Conservation (phyloP, 345 rosid species). For the Boechera stricta region DNA sequence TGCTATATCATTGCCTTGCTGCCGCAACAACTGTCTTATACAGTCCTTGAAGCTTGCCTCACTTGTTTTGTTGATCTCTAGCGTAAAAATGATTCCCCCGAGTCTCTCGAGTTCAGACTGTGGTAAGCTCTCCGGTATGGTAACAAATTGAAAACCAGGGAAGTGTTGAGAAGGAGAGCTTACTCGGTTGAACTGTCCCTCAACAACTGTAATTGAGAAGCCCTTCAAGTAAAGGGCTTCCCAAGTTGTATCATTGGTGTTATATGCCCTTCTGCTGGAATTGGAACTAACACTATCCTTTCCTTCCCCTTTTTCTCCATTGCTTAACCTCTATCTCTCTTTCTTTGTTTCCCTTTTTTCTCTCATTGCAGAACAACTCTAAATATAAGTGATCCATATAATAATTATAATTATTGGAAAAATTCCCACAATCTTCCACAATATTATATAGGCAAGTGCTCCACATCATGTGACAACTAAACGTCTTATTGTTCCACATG, state of each 20-base stretch:
- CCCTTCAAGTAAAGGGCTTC: slow-evolving; percentile 54
- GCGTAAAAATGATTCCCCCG: neutral
- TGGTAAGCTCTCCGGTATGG: slow-evolving; percentile 49
- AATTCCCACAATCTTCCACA: neutral
- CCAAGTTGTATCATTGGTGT: slow-evolving; percentile 70
- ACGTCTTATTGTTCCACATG: neutral
- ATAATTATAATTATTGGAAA: no score
- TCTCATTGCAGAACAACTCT: neutral
- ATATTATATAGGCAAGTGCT: neutral
- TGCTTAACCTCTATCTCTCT: neutral
- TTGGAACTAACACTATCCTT: slow-evolving; percentile 56
- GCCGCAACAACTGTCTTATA: neutral
- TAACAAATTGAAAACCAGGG: slow-evolving; percentile 44
- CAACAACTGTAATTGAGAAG: slow-evolving; percentile 58
- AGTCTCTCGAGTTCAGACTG: slow-evolving; percentile 3
- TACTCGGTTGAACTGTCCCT: slow-evolving; percentile 46
- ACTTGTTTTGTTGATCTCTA: neutral
- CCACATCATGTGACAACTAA: neutral
- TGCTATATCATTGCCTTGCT: neutral
- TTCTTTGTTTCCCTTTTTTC: neutral
- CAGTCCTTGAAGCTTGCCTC: neutral
- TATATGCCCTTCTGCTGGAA: slow-evolving; percentile 64
- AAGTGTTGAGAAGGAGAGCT: slow-evolving; percentile 16
- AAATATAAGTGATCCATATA: neutral
- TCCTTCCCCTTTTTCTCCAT: slow-evolving; percentile 13